Percentiles rank a stretch among this genome's conserved stretches.
Evolutionary conservation across 73 alveolate genomes (phyloP).

Genomic region (Durusdinium trenchii): DNA sequence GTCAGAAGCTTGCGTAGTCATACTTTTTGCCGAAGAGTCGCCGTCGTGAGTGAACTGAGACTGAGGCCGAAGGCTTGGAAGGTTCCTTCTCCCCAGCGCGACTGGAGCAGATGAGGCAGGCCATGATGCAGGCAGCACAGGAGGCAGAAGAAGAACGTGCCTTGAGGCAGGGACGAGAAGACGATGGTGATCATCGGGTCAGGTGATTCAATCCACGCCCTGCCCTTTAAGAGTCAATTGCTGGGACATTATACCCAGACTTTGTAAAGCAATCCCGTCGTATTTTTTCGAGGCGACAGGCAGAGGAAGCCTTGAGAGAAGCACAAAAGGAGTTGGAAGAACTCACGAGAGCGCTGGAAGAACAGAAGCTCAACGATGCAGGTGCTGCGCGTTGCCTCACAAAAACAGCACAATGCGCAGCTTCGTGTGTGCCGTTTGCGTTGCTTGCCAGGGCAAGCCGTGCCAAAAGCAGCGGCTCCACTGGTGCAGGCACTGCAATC

Average conservation of each 20-base stretch:
- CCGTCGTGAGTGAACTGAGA: too few relatives aligned
- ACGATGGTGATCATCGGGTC: too few relatives aligned
- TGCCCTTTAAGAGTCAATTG: neutral
- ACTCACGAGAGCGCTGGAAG: neutral
- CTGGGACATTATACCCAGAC: too few relatives aligned
- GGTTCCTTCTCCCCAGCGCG: neutral
- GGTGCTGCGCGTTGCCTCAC: too few relatives aligned
- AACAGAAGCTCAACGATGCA: too few relatives aligned
- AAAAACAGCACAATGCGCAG: neutral
- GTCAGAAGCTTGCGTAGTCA: too few relatives aligned
- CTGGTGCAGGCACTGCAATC: neutral
- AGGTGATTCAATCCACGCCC: neutral
- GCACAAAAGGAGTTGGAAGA: neutral
- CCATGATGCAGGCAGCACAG: conserved; percentile 41
- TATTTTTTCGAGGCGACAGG: neutral
- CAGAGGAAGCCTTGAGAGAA: neutral
- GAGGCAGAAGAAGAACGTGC: conserved; percentile 23
- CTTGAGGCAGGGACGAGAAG: too few relatives aligned
- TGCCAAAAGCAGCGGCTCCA: neutral
- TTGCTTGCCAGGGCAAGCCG: neutral
- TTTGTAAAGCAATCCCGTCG: too few relatives aligned
- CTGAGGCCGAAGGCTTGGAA: neutral
- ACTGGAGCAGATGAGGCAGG: conserved; percentile 62
- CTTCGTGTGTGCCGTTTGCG: neutral
- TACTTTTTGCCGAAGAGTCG: too few relatives aligned